Evolutionary conservation across 257 asterid species (phyloP).

Genomic region (Solanum ahanhuiri): DNA sequence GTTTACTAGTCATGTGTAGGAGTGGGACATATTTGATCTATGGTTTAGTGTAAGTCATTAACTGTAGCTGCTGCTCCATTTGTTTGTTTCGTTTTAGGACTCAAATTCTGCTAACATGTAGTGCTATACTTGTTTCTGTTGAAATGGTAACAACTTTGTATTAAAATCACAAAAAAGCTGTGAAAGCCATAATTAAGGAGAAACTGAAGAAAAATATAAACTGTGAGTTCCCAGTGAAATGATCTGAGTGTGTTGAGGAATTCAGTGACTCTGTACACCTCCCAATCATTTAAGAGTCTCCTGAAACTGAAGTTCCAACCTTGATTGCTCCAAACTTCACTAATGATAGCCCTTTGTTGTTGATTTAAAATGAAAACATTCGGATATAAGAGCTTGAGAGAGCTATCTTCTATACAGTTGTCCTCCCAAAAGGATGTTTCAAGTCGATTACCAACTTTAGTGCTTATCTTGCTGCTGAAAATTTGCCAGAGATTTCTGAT

Average conservation of each 20-base stretch:
- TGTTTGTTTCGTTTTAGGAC: neutral
- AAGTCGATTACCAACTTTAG: neutral
- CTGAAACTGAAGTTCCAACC: neutral
- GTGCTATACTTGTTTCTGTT: neutral
- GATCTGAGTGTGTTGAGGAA: neutral
- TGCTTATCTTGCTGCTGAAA: neutral
- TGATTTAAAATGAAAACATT: neutral
- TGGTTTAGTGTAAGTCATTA: neutral
- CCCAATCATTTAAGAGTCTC: neutral
- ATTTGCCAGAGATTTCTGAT: neutral
- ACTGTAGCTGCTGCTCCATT: neutral
- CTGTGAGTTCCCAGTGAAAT: neutral
- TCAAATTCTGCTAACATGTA: neutral
- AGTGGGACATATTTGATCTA: neutral
- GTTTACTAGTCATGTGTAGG: neutral
- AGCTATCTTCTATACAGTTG: neutral
- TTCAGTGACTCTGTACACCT: neutral
- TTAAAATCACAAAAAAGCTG: neutral
- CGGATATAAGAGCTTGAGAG: neutral
- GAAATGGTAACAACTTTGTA: neutral
- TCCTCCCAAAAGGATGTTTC: neutral
- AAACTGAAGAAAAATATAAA: neutral
- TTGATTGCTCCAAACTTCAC: neutral
- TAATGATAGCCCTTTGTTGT: neutral
- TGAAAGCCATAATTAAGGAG: neutral